A percentile compares a stretch with the other conserved stretches of the same genome.
Conservation (phyloP, 495 filamentous ascomycete species). For the Penicillium tannophilum region DNA sequence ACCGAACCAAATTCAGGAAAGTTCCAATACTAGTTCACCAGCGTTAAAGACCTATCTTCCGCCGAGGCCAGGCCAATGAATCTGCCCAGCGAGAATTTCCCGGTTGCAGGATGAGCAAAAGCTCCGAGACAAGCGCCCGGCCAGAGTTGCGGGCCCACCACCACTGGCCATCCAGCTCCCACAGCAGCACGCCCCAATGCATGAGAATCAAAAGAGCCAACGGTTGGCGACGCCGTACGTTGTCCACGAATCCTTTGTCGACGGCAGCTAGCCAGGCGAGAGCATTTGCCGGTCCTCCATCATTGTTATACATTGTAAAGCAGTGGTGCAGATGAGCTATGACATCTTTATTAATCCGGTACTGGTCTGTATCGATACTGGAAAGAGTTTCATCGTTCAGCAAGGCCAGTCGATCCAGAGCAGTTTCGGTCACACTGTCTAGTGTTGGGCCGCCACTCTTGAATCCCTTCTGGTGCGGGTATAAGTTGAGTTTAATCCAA, state of each 20-base stretch:
- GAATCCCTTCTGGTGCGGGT: slow-evolving; percentile 21
- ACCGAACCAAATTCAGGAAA: not conserved
- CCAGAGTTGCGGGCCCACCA: slow-evolving; percentile 36
- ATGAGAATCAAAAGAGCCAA: slow-evolving; percentile 32
- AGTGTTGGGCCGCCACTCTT: slow-evolving; percentile 18
- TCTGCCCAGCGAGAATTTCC: slow-evolving; percentile 24
- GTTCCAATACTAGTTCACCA: not conserved
- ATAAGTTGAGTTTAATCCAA: slow-evolving; percentile 29
- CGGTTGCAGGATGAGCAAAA: slow-evolving; percentile 13
- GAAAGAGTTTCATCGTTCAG: slow-evolving; percentile 25
- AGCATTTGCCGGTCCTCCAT: slow-evolving; percentile 25
- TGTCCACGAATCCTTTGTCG: slow-evolving; percentile 30
- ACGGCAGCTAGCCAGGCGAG: slow-evolving; percentile 34
- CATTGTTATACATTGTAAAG: slow-evolving; percentile 24
- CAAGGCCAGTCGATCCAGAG: slow-evolving; percentile 17
- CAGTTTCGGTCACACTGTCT: slow-evolving; percentile 19
- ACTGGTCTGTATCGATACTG: slow-evolving; percentile 14
- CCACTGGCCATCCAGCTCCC: slow-evolving; percentile 22
- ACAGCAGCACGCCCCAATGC: slow-evolving; percentile 33
- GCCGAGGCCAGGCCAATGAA: slow-evolving; percentile 26
- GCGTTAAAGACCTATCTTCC: slow-evolving; percentile 12
- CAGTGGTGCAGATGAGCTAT: slow-evolving; percentile 30
- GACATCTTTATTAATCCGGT: slow-evolving; percentile 23
- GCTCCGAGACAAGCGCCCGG: slow-evolving; percentile 27
- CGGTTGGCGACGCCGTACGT: slow-evolving; percentile 24